Evolutionary conservation across 495 filamentous ascomycete species (phyloP).

Genomic region (Talaromyces wortmannii): DNA sequence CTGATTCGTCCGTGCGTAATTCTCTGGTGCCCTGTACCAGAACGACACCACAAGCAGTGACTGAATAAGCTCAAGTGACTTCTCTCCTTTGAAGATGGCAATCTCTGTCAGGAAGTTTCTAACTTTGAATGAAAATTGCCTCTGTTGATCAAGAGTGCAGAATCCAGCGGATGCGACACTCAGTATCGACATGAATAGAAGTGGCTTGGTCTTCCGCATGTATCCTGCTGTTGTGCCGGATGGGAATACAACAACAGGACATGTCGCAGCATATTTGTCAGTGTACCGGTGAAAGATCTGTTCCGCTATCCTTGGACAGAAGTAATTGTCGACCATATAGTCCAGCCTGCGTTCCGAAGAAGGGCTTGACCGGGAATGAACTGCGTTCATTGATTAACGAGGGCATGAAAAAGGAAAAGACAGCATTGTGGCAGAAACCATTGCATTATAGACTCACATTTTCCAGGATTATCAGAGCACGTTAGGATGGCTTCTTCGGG

Average conservation of each 20-base stretch:
- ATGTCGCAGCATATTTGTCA: slow-evolving; percentile 53
- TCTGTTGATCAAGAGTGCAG: slow-evolving; percentile 46
- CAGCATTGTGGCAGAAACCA: not conserved
- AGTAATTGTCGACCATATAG: not conserved
- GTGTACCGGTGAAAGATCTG: slow-evolving; percentile 56
- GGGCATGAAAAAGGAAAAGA: not conserved
- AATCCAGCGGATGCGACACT: slow-evolving; percentile 49
- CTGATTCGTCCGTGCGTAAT: slow-evolving; percentile 70
- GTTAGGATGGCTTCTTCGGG: not conserved
- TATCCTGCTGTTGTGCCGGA: slow-evolving; percentile 48
- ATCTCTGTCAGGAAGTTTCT: slow-evolving; percentile 59
- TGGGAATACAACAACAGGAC: slow-evolving; percentile 69
- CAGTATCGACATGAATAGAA: slow-evolving; percentile 67
- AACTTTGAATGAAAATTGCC: slow-evolving; percentile 53
- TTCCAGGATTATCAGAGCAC: not conserved
- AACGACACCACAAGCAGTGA: slow-evolving; percentile 16
- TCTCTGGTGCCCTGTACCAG: slow-evolving; percentile 66
- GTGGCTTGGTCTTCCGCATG: slow-evolving; percentile 59
- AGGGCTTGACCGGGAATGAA: not conserved
- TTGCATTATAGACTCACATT: not conserved
- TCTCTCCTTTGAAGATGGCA: slow-evolving; percentile 62
- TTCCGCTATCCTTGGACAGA: not conserved
- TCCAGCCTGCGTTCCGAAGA: not conserved
- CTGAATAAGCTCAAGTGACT: slow-evolving; percentile 56
- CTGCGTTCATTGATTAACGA: slow-evolving; percentile 2